Base-by-base conservation (phyloP, 2,329 filamentous ascomycete genomes). In the Ophiostoma piceae region DNA sequence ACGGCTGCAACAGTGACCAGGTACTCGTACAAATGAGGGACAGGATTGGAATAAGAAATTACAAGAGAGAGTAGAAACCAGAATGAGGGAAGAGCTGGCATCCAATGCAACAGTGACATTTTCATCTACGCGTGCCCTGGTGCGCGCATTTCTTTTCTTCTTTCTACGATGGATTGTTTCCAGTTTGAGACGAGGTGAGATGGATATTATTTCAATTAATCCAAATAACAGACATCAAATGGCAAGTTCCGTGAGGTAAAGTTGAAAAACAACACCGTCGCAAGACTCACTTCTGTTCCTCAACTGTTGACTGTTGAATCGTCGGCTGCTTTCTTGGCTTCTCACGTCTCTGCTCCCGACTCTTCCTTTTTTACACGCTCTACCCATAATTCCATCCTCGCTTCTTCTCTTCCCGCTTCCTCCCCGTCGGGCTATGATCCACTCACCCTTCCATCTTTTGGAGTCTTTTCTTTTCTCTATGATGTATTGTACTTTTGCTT, bases 371-470 rank as follows among this genome's bases (percentile, higher is more conserved):
- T 64, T 64, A 64, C 60, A 64, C 60, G 60, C n/a, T 57, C 51
- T 57, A 57, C 19, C 60, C 29, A 64, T 64, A 35, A 35, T 64
- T 64, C 32, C 29, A 64, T 64, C 19, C 51, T 64, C 60, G 60
- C 60, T 35, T 64, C 60, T 64, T 37, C 14, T 64, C 32, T 64
- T 35, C 60, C 60, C 29, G 29, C 12, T 64, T 19, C 29, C 60
- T 64, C 60, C 32, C 60, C 60, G 60, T 64, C 60, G 60, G 60
- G 32, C 60, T 64, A 35, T n/a, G 60, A 64, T 64, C 60, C 60
- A 64, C 60, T 35, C 57, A 12, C 14, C 57, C 57, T 35, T 62
- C 26, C 14, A 9, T 35, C 26, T 14, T 35, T 62, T 32, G 12
- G 57, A 60, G n/a, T 29, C 22, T 60, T 60, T 60, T 22, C n/a